These are phyloP conservation scores for Datura wrightii DNA, from an alignment of 257 asterid genomes.

Conservation along the genomic window DNA sequence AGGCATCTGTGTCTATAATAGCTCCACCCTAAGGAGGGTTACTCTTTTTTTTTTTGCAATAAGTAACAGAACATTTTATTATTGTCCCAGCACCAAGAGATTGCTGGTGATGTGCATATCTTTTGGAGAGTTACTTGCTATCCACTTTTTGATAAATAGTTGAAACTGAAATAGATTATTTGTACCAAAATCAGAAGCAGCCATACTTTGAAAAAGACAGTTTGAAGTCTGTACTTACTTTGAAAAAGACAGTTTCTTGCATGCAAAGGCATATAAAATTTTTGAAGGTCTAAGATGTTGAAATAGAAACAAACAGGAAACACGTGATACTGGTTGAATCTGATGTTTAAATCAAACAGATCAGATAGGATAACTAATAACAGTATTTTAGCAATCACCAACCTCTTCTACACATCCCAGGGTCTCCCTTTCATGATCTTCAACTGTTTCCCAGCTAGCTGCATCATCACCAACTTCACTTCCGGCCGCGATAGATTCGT, in stretches of 20 bases:
- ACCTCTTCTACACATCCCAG: constrained; percentile 65
- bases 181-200: neutral
- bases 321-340: neutral
- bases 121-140: neutral
- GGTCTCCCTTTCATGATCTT: constrained; percentile 68
- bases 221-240: neutral
- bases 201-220: neutral
- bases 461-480: constrained; percentile 85
- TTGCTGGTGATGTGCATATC: constrained; percentile 20
- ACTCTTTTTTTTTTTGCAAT: neutral
- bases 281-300: constrained; percentile 21
- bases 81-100: neutral
- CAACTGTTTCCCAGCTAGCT: constrained; percentile 99
- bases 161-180: constrained; percentile 11
- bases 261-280: neutral
- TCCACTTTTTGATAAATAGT: neutral
- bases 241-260: neutral
- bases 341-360: neutral
- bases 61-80: neutral
- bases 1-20: neutral
- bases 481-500: constrained; percentile 85
- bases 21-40: constrained; percentile 8
- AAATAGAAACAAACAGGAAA: neutral
- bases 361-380: constrained; percentile 23
- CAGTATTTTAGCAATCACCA: constrained; percentile 41